Base-by-base conservation (phyloP, 495 filamentous ascomycete species). In the Lepraria neglecta region DNA sequence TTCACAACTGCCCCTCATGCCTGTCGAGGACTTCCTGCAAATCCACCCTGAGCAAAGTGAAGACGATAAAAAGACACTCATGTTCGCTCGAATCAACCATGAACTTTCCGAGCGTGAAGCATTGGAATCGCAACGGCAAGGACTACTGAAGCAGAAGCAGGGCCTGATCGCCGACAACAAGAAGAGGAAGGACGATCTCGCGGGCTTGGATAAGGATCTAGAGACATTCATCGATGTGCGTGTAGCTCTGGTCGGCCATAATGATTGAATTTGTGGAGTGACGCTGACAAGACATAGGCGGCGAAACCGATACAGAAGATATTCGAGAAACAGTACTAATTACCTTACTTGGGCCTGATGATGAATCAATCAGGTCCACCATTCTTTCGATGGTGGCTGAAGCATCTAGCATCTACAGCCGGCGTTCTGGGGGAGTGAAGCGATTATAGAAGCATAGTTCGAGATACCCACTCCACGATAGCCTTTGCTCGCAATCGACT, bases 161-260 rank as follows among this genome's bases (percentile, higher is more conserved):
- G 87, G 84, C 54, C 77, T 98, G 59, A 95, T 95, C 59, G 86
- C 89, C 6, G 92, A 97, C 68, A 97, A 96, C 68, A 95, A 96
- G 77, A 95, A 90, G 75, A 80, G 92, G 55, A 92, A 94, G 72
- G 92, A 97, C 58, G 90, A 98, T 70, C 75, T 98, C 30, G 89
- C 86, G 40, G 95, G 85, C 64, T 76, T 97, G 42, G 92, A 96
- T 67, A 85, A 88, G 73, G 88, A 95, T 70, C 75, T 96, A 65
- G 91, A 96, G 75, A 89, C 89, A 68, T 96, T 95, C 68, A 89
- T 96, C 65, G 89, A 92, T 40, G 64, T 66, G 42, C 30, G 63
- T 44, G 6, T 15, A 21, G 1, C 21, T 3, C n/a, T 24, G 2
- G 2, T 33, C 12, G 6, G 30, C 24, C 24, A 24, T 24, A 24